These are phyloP conservation scores for Paramecium bursaria DNA, from an alignment of 73 alveolate genomes.

Conservation along the genomic window DNA sequence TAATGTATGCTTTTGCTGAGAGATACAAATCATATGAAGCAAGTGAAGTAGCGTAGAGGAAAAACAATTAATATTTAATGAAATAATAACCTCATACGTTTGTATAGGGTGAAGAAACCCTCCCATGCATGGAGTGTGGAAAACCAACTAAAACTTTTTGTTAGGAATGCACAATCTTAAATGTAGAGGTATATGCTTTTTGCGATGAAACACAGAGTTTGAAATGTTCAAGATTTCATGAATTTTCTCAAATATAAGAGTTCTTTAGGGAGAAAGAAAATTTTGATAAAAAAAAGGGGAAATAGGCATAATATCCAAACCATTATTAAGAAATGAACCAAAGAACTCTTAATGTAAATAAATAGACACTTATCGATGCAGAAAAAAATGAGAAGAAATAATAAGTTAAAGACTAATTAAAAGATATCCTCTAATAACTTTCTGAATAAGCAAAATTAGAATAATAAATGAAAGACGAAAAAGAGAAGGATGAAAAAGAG, in stretches of 20 bases:
- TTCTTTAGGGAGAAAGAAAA: slow-evolving; percentile 17
- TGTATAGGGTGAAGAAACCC: slow-evolving; percentile 55
- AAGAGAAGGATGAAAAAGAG: too few species aligned
- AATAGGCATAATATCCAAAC: slow-evolving; percentile 14
- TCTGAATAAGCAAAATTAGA: too few species aligned
- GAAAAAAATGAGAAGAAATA: too few species aligned
- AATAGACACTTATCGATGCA: too few species aligned
- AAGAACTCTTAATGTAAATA: slow-evolving; percentile 38
- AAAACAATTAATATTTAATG: slow-evolving; percentile 12
- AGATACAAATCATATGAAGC: slow-evolving; percentile 55
- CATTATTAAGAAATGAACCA: slow-evolving; percentile 9
- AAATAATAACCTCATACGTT: slow-evolving; percentile 37
- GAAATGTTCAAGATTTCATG: slow-evolving; percentile 57
- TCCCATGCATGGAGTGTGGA: slow-evolving; percentile 48
- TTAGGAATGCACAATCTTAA: slow-evolving; percentile 38
- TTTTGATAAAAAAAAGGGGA: slow-evolving; percentile 23
- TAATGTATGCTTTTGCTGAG: slow-evolving; percentile 59
- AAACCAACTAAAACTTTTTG: slow-evolving; percentile 35
- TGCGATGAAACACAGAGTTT: slow-evolving; percentile 41
- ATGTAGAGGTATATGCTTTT: slow-evolving; percentile 15
- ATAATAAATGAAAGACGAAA: too few species aligned
- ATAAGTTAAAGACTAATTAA: too few species aligned
- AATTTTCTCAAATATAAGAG: slow-evolving; percentile 43
- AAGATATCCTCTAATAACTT: too few species aligned
- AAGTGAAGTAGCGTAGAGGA: slow-evolving; percentile 17